Evolutionary conservation across 116 monocot species (phyloP), one percentile per base, ranked within the genome.

Genomic region (Papilionanthe hybrid): DNA sequence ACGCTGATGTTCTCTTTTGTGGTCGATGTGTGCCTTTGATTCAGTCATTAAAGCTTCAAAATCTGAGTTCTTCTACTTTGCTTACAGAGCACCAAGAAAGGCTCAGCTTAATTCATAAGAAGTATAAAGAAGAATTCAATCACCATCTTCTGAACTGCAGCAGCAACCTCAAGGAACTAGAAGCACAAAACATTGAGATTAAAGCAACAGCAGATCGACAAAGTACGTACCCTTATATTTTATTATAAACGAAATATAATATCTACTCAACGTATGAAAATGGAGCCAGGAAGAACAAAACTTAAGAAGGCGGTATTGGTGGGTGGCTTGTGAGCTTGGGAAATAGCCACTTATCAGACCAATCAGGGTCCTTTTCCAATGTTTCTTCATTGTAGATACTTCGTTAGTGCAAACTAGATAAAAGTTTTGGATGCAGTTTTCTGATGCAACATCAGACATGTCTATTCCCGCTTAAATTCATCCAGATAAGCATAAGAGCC

Each of bases 61-160:
- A 65, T 22, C 65, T 65, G 65, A 25, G 65, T 25, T 25, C 12
- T 22, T 23, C 27, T 65, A 32, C 8, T 37, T 37, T 69, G 13
- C 69, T 69, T 69, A 69, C 84, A 96, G 96, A 90, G 48, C 87
- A 96, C 79, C 81, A 91, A 55, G 90, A 89, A 80, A 88, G 75
- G 55, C 49, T 96, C 25, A 89, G 82, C 71, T 10, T 73, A 23
- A 78, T 89, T 53, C 88, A 93, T 81, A 86, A 88, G n/a, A 93
- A 92, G 82, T 96, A 89, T 66, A 91, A 86, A 71, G 89, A 90
- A 78, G 96, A 93, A 81, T 79, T 96, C 28, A 90, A 90, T 76
- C 86, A 82, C 63, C 91, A 96, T 12, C 86, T 93, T 48, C 69
- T 78, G 60, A 86, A 84, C 72, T 96, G 86, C 87, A 88, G 76